Evolutionary conservation across 2,329 filamentous ascomycete species (phyloP), one percentile per base, ranked within the genome.

Genomic region (Biscogniauxia sp.): DNA sequence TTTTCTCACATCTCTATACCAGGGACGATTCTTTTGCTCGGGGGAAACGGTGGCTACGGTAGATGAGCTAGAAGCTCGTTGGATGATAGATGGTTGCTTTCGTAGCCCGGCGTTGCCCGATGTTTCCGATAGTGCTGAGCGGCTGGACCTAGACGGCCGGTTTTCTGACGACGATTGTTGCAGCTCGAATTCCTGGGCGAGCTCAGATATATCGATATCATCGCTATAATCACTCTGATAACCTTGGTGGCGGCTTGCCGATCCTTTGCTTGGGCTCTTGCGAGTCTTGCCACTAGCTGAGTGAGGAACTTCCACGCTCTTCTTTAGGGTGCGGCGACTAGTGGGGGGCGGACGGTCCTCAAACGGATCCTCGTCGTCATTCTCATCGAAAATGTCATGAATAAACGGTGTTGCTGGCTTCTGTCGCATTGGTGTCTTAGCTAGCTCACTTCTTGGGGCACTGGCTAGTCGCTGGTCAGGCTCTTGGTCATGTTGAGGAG

Each of bases 1-100:
- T 57, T 80, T 83, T 66, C 88, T 89, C 23, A 99, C 90, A 68
- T 98, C 93, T 51, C 84, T 81, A 17, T 93, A 97, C 95, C 96
- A 99, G 4, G 87, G 81, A 69, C 88, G 82, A 54, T 83, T 81
- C 83, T 91, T 89, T 68, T 84, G 73, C 56, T 83, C 79, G 1
- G 80, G 73, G 1, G 82, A 79, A 23, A 85, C 76, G 0, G 72
- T 70, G 0, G 74, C 62, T 57, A 74, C 76, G 2, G 69, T 63
- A 20, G 70, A 70, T 11, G 69, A 63, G 17, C 69, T 69, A 8
- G 67, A 64, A 60, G 68, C 61, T 62, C 69, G 78, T 67, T 76
- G 79, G 2, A 70, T 64, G 3, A 64, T 23, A 3, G 67, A 57
- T 53, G 72, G 76, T 8, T 74, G 65, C 54, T 75, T 79, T 5